Evolutionary conservation across 192 early-diverging fungal genomes (phyloP).

Genomic region (Thamnidium elegans): DNA sequence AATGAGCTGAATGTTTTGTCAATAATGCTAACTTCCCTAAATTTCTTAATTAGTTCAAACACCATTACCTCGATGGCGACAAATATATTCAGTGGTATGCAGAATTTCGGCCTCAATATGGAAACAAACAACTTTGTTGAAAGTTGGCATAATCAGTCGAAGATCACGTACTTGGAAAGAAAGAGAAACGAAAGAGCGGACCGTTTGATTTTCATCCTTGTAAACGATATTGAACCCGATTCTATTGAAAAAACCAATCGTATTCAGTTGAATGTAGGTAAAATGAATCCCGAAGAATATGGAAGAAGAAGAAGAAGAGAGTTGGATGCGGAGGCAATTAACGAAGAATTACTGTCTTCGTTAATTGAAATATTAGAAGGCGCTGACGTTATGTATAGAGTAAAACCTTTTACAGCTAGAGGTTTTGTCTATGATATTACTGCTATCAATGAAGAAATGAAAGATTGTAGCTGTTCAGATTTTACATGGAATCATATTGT

Average conservation of each 20-base stretch:
- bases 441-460: too few species aligned
- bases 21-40: background rate
- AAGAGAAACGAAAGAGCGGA: slow-evolving; percentile 1
- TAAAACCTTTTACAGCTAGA: too few species aligned
- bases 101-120: background rate
- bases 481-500: too few species aligned
- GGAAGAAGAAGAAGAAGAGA: slow-evolving; percentile 8
- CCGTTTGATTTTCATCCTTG: slow-evolving; percentile 7
- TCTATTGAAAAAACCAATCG: background rate
- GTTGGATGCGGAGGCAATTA: background rate
- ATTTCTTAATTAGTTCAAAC: background rate
- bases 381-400: too few species aligned
- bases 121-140: slow-evolving; percentile 16
- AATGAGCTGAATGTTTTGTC: background rate
- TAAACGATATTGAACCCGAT: background rate
- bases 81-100: background rate
- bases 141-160: slow-evolving; percentile 20
- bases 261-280: background rate
- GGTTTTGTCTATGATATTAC: too few species aligned
- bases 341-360: background rate
- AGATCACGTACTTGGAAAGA: slow-evolving; percentile 2
- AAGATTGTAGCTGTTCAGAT: too few species aligned
- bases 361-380: too few species aligned
- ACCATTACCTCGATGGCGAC: background rate
- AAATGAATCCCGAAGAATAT: slow-evolving; percentile 3